Conservation (phyloP, 1,139 yeast species). For the Diutina catenulata region DNA sequence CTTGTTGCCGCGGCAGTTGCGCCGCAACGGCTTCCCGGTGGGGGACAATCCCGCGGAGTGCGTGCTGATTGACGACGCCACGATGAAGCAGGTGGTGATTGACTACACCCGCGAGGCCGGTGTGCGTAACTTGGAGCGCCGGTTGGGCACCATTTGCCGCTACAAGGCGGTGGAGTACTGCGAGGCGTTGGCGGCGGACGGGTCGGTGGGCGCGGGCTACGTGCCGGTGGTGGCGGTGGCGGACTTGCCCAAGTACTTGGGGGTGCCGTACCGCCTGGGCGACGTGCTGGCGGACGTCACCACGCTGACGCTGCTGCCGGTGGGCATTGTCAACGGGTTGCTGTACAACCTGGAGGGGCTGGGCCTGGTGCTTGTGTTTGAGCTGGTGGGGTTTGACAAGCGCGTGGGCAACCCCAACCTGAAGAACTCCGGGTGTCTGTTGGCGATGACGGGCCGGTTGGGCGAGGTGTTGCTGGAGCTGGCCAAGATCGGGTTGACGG, state of each 20-base stretch:
- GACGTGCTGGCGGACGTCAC: slow-evolving; percentile 17
- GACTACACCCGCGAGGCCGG: slow-evolving; percentile 84
- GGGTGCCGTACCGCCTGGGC: slow-evolving; percentile 31
- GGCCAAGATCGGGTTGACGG: slow-evolving; percentile 66
- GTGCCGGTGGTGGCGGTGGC: slow-evolving; percentile 26
- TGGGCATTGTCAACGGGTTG: slow-evolving; percentile 81
- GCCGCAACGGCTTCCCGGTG: slow-evolving; percentile 53
- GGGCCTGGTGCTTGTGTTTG: slow-evolving; percentile 75
- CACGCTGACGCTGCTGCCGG: slow-evolving; percentile 8
- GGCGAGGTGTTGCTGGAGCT: slow-evolving; percentile 80
- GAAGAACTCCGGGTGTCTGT: background rate
- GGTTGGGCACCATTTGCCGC: slow-evolving; percentile 62
- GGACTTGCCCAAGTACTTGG: slow-evolving; percentile 40
- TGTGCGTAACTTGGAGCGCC: slow-evolving; percentile 67
- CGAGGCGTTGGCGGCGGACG: slow-evolving; percentile 18
- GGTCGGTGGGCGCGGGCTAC: slow-evolving; percentile 12
- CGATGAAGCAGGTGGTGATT: slow-evolving; percentile 50
- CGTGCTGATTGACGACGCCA: slow-evolving; percentile 29
- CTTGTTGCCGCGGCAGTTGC: slow-evolving; percentile 68
- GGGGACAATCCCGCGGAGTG: slow-evolving; percentile 16
- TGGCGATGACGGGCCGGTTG: slow-evolving; percentile 59
- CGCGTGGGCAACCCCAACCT: background rate
- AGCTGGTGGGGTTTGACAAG: slow-evolving; percentile 48
- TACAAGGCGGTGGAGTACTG: slow-evolving; percentile 74
- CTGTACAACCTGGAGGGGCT: slow-evolving; percentile 85